phyloP scores from a whole-genome alignment of 495 filamentous ascomycete species.

The Clohesyomyces aquaticus region DNA sequence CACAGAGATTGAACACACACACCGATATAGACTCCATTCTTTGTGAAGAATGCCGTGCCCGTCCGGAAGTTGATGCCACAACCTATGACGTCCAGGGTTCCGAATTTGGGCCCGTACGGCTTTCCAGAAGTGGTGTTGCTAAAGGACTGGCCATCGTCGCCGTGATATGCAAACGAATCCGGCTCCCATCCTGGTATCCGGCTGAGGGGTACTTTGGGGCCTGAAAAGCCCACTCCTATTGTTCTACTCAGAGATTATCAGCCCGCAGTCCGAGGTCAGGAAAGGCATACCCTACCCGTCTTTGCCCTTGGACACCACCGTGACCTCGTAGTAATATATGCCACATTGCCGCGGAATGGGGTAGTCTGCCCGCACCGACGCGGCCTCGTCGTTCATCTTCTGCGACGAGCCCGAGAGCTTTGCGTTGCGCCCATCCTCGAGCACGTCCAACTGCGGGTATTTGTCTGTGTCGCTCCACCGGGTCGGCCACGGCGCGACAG shows the following conservation, averaged over 20 bases:
- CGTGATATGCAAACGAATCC: conserved; percentile 96
- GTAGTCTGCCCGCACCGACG: conserved; percentile 80
- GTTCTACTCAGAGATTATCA: conserved; percentile 52
- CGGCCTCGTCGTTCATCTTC: conserved; percentile 77
- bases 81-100: conserved; percentile 78
- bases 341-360: conserved; percentile 91
- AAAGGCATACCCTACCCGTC: conserved; percentile 70
- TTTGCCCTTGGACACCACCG: conserved; percentile 79
- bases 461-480: conserved; percentile 84
- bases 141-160: conserved; percentile 91
- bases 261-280: conserved; percentile 15
- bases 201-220: conserved; percentile 71
- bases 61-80: conserved; percentile 93
- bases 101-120: conserved; percentile 74
- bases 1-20: conserved; percentile 37
- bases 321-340: conserved; percentile 95
- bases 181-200: conserved; percentile 92
- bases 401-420: conserved; percentile 67
- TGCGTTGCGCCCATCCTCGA: conserved; percentile 75
- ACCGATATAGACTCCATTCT: conserved; percentile 83
- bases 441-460: conserved; percentile 70
- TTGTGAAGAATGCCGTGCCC: conserved; percentile 89
- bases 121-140: conserved; percentile 74
- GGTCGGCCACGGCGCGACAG: conserved; percentile 70
- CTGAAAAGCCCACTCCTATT: conserved; percentile 89